phyloP scores from a whole-genome alignment of 192 early-diverging fungal genomes.

The Umbelopsis sp. region DNA sequence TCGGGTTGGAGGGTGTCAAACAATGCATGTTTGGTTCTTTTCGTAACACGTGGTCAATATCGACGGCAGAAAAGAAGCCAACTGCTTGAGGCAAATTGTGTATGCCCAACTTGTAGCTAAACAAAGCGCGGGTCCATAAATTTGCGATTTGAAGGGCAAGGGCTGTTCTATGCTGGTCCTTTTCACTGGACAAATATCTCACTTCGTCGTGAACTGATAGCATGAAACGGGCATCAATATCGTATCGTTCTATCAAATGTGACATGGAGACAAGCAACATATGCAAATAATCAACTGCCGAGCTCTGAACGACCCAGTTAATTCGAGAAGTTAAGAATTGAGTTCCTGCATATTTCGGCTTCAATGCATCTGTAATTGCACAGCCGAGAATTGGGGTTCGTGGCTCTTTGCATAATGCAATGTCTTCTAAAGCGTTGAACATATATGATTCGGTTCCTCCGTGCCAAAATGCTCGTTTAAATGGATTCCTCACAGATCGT shows the following conservation, averaged over 20 bases:
- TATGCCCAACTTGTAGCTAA: constrained; percentile 84
- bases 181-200: constrained; percentile 81
- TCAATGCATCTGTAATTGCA: constrained; percentile 85
- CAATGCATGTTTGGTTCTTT: constrained; percentile 91
- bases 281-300: constrained; percentile 97
- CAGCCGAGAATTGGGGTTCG: constrained; percentile 88
- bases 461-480: constrained; percentile 69
- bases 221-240: constrained; percentile 83
- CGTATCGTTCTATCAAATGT: constrained; percentile 77
- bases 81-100: constrained; percentile 86
- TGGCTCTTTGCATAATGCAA: constrained; percentile 73
- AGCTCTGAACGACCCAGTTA: constrained; percentile 99
- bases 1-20: constrained; percentile 79
- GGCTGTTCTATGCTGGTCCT: constrained; percentile 72
- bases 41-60: constrained; percentile 88
- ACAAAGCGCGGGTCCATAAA: constrained; percentile 90
- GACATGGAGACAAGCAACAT: constrained; percentile 86
- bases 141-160: constrained; percentile 91
- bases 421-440: constrained; percentile 90
- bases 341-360: constrained; percentile 53
- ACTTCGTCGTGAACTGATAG: constrained; percentile 95
- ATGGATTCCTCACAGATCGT: constrained; percentile 27
- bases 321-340: constrained; percentile 85
- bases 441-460: constrained; percentile 93
- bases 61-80: constrained; percentile 94